Conservation (phyloP, 768 basidiomycete species). For the Xanthoconium stramineum region DNA sequence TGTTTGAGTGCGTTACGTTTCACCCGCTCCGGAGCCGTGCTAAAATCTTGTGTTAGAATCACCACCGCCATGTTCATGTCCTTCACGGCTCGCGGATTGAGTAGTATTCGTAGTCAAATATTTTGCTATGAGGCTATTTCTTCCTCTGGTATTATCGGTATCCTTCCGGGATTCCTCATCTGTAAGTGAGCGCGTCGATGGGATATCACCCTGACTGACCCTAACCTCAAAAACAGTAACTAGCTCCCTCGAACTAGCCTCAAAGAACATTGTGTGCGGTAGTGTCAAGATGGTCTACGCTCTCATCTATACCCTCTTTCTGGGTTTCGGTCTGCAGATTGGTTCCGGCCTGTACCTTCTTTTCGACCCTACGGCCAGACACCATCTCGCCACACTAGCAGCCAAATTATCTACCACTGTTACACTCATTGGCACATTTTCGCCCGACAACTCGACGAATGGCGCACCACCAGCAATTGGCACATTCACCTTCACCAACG, state of each 20-base stretch:
- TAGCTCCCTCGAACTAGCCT: conserved; percentile 79
- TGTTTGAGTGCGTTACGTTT: conserved; percentile 67
- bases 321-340: conserved; percentile 83
- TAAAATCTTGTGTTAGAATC: conserved; percentile 49
- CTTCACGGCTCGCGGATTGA: conserved; percentile 76
- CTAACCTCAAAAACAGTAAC: conserved; percentile 48
- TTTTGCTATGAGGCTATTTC: conserved; percentile 95
- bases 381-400: conserved; percentile 51
- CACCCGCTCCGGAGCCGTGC: neutral
- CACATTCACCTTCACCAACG: conserved; percentile 65
- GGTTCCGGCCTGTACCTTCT: conserved; percentile 79
- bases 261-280: conserved; percentile 81
- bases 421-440: conserved; percentile 63
- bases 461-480: conserved; percentile 47
- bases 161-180: conserved; percentile 86
- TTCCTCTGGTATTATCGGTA: conserved; percentile 81
- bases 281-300: conserved; percentile 88
- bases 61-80: conserved; percentile 80
- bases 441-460: conserved; percentile 49
- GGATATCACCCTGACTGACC: neutral
- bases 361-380: conserved; percentile 57
- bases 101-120: conserved; percentile 68
- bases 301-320: conserved; percentile 80
- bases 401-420: conserved; percentile 46
- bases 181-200: conserved; percentile 40